These are phyloP conservation scores for Ogataea parapolymorpha DNA, from an alignment of 805 yeast genomes.

Conservation along the genomic window DNA sequence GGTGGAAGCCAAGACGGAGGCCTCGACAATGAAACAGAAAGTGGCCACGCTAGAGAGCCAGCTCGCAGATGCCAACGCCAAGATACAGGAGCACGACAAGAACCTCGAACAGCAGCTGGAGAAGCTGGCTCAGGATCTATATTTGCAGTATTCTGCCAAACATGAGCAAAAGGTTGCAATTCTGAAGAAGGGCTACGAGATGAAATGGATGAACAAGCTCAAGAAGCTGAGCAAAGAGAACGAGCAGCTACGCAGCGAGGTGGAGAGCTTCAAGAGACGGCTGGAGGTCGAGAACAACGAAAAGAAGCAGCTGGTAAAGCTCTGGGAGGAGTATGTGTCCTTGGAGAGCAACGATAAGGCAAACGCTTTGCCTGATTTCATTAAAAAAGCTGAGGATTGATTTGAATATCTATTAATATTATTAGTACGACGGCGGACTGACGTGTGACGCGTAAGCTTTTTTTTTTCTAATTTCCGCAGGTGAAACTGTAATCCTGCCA, in stretches of 20 bases:
- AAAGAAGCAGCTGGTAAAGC: conserved; percentile 52
- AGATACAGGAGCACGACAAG: conserved; percentile 38
- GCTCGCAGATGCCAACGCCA: conserved; percentile 18
- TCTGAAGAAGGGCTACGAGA: conserved; percentile 56
- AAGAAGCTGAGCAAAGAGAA: conserved; percentile 41
- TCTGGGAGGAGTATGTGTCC: conserved; percentile 37
- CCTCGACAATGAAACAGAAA: conserved; percentile 13
- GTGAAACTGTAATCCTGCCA: background rate
- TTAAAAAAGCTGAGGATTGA: conserved; percentile 13
- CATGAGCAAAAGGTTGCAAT: conserved; percentile 69
- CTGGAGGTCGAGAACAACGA: conserved; percentile 52
- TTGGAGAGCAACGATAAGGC: conserved; percentile 27
- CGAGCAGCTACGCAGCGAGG: conserved; percentile 45
- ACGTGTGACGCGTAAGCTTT: conserved; percentile 10
- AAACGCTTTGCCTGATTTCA: conserved; percentile 19
- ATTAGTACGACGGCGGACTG: conserved; percentile 5
- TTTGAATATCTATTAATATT: background rate
- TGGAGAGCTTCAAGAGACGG: conserved; percentile 48
- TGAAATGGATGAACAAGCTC: conserved; percentile 46
- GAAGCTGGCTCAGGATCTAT: conserved; percentile 65
- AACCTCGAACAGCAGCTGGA: conserved; percentile 54
- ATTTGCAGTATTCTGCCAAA: conserved; percentile 70
- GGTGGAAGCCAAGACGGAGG: conserved; percentile 14
- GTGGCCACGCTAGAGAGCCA: conserved; percentile 20
- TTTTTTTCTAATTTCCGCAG: conserved; percentile 3